Conservation (phyloP, 768 basidiomycete species). For the Boletus insuetus region DNA sequence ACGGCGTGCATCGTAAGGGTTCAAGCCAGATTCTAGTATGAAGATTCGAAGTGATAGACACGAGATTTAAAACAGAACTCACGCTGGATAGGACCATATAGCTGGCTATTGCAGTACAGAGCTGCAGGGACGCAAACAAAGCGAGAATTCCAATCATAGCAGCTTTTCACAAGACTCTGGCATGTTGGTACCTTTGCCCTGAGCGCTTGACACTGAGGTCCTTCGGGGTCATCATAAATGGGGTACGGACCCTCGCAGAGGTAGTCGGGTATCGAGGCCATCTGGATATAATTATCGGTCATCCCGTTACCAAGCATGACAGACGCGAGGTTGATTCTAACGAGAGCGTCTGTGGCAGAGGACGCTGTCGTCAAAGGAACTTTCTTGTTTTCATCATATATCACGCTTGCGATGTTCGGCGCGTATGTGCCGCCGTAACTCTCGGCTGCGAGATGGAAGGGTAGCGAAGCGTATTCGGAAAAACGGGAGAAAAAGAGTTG, state of each 20-base stretch:
- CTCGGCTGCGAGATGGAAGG: constrained; percentile 81
- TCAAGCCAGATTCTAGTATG: constrained; percentile 61
- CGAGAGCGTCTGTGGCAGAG: constrained; percentile 40
- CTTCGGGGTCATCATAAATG: constrained; percentile 68
- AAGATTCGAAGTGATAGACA: background rate
- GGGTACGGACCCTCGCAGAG: constrained; percentile 82
- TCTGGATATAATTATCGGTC: constrained; percentile 81
- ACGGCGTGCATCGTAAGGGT: constrained; percentile 85
- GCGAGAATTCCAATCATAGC: constrained; percentile 59
- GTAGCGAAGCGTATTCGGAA: constrained; percentile 63
- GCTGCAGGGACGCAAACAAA: constrained; percentile 72
- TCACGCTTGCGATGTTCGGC: constrained; percentile 82
- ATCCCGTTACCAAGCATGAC: constrained; percentile 87
- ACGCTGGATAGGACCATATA: constrained; percentile 72
- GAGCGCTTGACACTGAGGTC: constrained; percentile 63
- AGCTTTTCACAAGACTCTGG: constrained; percentile 66
- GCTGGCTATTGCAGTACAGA: constrained; percentile 76
- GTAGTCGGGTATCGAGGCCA: constrained; percentile 78
- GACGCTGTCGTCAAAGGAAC: constrained; percentile 43
- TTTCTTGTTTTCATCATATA: constrained; percentile 74
- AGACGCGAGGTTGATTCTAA: constrained; percentile 77
- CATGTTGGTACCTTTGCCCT: constrained; percentile 69
- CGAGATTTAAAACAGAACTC: constrained; percentile 23
- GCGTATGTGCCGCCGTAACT: constrained; percentile 79
- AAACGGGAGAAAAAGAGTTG: constrained; percentile 77